phyloP scores from a whole-genome alignment of 345 rosid species.

The Populus ilicifolia region DNA sequence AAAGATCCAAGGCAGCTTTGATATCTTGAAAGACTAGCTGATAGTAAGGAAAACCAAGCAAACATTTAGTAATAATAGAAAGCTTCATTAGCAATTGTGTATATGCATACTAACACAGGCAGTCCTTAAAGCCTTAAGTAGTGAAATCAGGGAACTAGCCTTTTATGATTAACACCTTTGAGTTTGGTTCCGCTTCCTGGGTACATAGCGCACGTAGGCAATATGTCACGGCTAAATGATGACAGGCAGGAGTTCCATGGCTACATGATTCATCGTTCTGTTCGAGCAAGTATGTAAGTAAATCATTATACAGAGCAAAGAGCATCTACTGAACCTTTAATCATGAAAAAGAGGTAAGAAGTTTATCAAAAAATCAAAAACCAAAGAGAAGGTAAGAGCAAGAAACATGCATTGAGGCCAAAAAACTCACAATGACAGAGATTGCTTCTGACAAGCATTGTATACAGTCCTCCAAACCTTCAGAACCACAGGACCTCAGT shows the following conservation, averaged over 20 bases:
- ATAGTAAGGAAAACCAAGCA: slow-evolving; percentile 14
- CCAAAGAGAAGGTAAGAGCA: background rate
- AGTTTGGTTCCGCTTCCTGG: slow-evolving; percentile 72
- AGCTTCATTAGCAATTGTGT: background rate
- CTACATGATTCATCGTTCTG: slow-evolving; percentile 32
- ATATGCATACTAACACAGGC: background rate
- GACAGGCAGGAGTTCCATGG: slow-evolving; percentile 26
- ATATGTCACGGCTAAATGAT: slow-evolving; percentile 63
- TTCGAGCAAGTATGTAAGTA: slow-evolving; percentile 21
- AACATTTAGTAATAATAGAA: slow-evolving; percentile 12
- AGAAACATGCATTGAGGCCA: background rate
- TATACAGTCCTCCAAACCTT: slow-evolving; percentile 50
- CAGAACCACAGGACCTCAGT: slow-evolving; percentile 48
- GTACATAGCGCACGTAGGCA: slow-evolving; percentile 66
- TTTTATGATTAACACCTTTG: slow-evolving; percentile 57
- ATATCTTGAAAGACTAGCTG: slow-evolving; percentile 66
- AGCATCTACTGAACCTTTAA: background rate
- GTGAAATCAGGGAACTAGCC: slow-evolving; percentile 31
- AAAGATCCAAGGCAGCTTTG: slow-evolving; percentile 50
- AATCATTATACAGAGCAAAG: slow-evolving; percentile 1
- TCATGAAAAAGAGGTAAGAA: background rate
- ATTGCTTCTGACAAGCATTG: slow-evolving; percentile 67
- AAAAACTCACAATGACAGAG: slow-evolving; percentile 45
- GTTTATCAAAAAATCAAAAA: background rate
- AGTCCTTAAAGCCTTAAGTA: slow-evolving; percentile 16